These are phyloP conservation scores for Malassezia sp. DNA, from an alignment of 1,284 basidiomycete species.

Conservation along the genomic window DNA sequence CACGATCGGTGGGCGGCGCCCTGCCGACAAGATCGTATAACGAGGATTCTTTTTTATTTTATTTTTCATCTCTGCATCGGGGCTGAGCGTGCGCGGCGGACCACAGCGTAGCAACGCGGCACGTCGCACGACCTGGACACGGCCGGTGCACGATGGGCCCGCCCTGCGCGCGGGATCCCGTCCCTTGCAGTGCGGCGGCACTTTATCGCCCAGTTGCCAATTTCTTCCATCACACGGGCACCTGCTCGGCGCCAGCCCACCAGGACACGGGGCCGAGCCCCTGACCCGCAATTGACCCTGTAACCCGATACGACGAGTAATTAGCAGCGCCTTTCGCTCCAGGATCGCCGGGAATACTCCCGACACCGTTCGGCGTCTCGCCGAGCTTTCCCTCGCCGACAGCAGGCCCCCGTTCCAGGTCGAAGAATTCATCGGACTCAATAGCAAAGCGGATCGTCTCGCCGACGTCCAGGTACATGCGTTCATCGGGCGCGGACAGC, in stretches of 20 bases:
- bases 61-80: no score
- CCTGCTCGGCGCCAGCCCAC: slow-evolving; percentile 50
- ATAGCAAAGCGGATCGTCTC: slow-evolving; percentile 79
- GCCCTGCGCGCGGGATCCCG: no score
- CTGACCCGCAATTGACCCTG: slow-evolving; percentile 81
- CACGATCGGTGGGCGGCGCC: no score
- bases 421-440: slow-evolving; percentile 76
- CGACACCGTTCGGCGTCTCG: slow-evolving; percentile 23
- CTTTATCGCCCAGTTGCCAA: no score
- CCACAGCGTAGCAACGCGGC: no score
- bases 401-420: slow-evolving; percentile 72
- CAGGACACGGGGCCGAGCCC: slow-evolving; percentile 61
- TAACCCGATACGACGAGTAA: slow-evolving; percentile 4
- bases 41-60: no score
- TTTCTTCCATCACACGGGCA: slow-evolving; percentile 11
- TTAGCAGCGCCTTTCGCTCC: slow-evolving; percentile 55
- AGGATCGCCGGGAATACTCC: slow-evolving; percentile 53
- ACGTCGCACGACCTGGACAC: no score
- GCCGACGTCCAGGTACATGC: slow-evolving; percentile 73
- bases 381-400: slow-evolving; percentile 18
- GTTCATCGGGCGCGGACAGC: slow-evolving; percentile 50
- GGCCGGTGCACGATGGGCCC: no score
- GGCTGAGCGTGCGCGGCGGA: no score
- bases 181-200: no score
- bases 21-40: no score